These are phyloP conservation scores for Coffea eugenioides DNA, from an alignment of 257 asterid species.

Conservation along the genomic window DNA sequence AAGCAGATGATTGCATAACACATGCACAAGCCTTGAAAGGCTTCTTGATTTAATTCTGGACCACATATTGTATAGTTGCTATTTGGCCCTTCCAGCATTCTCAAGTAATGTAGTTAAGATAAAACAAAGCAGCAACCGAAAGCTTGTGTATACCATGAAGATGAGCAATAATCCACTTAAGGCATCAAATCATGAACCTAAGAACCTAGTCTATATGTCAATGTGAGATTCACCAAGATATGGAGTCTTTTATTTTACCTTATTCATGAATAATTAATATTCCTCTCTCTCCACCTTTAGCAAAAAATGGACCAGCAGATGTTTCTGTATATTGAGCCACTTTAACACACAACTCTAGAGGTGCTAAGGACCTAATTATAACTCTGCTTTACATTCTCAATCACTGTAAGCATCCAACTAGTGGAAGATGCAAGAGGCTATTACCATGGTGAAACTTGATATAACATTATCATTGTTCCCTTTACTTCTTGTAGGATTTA, in stretches of 20 bases:
- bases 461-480: not conserved
- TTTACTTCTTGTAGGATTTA: not conserved
- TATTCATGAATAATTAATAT: not conserved
- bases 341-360: not conserved
- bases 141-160: not conserved
- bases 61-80: not conserved
- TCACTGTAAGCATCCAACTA: not conserved
- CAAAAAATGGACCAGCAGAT: not conserved
- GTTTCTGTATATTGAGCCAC: not conserved
- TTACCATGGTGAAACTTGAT: too few relatives aligned
- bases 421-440: not conserved
- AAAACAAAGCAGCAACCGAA: not conserved
- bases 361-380: not conserved
- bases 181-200: not conserved
- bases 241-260: not conserved
- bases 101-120: not conserved
- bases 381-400: not conserved
- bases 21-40: not conserved
- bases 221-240: not conserved
- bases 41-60: not conserved
- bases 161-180: not conserved
- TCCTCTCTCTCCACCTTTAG: not conserved
- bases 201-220: not conserved
- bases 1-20: not conserved
- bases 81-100: not conserved